Evolutionary conservation across 2,329 filamentous ascomycete species (phyloP), one percentile per base, ranked within the genome.

Genomic region (Scedosporium aurantiacum): DNA sequence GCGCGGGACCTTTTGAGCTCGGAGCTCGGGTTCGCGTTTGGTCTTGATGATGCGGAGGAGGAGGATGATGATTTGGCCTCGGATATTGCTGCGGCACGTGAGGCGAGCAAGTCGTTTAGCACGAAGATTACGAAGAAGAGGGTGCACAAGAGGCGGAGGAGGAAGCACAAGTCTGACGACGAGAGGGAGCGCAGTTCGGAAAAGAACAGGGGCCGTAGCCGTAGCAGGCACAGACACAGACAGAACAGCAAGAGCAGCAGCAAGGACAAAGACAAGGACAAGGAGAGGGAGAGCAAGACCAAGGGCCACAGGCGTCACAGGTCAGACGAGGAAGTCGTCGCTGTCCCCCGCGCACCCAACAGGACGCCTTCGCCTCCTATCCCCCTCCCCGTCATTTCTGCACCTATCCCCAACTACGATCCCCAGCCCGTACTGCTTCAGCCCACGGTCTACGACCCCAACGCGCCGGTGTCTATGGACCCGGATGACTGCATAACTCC

Each of bases 361-460:
- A 50, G 58, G 62, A 55, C 57, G 63, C 40, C 60, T 58, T n/a
- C 43, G 2, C 60, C 70, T 7, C 69, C 73, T 4, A 59, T 70
- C n/a, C 69, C 71, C 28, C 66, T 69, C 16, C 64, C 73, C 50
- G 66, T 73, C 66, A 81, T 82, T 69, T 76, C 77, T 2, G 74
- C 79, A 2, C 82, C 81, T 21, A 79, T 82, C 60, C 75, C 82
- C 52, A 69, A 73, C 60, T 70, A 74, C n/a, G 73, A 76, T 27
- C 78, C 79, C 8, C 76, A 78, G 62, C 80, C 80, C 1, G 75
- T 81, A 27, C 70, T 81, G 18, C 75, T 86, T 7, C 82, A 82
- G 66, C 81, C 83, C 2, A 79, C 79, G 12, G 78, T 82, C 40
- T 86, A 85, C 68, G 75, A 83, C 64, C 80, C 82, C 43, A 65